Base-by-base conservation (phyloP, 495 filamentous ascomycete species). In the Poronia punctata region DNA sequence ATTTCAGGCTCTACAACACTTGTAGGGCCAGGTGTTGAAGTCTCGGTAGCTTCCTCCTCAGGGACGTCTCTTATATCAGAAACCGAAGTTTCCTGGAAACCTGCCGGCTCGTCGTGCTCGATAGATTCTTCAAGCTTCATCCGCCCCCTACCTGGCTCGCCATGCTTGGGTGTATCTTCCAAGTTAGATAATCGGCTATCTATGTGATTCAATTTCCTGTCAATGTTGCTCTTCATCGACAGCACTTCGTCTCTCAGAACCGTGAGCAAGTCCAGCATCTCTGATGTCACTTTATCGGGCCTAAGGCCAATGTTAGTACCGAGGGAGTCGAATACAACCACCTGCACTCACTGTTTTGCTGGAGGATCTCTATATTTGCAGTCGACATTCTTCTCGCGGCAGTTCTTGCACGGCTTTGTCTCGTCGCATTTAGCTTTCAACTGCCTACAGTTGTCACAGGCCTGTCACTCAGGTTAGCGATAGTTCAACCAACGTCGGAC, bases 381-480 rank as follows among this genome's bases (percentile, higher is more conserved):
- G 15, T 73, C 65, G 6, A 75, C 57, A 29, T 66, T 67, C 46
- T 78, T 78, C 43, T 78, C 74, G 35, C 65, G 66, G 45, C 74
- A 78, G 28, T 67, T 74, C 27, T 67, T 70, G 49, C 74, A 78
- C 2, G 74, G 79, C 57, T 71, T 79, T 37, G 66, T 65, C 64
- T 84, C 80, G 43, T 83, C 78, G 54, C 80, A 84, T 59, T 82
- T 83, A 19, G 79, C 79, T 55, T 84, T 84, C n/a, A 81, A 66
- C 37, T 70, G 62, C 34, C 80, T 70, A 61, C 80, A 84, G 51
- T 71, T 72, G 46, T 84, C 79, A 57, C 80, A 84, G 21, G 80
- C 80, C 72, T 83, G n/a, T 25, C 23, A 40, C 33, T 35, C 21
- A 22, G 31, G 53, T 63, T 50, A 66, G 61, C 47, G 11, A 24